A percentile compares a stretch with the other conserved stretches of the same genome.
Conservation (phyloP, 2,329 filamentous ascomycete species). For the Calonectria pteridis region DNA sequence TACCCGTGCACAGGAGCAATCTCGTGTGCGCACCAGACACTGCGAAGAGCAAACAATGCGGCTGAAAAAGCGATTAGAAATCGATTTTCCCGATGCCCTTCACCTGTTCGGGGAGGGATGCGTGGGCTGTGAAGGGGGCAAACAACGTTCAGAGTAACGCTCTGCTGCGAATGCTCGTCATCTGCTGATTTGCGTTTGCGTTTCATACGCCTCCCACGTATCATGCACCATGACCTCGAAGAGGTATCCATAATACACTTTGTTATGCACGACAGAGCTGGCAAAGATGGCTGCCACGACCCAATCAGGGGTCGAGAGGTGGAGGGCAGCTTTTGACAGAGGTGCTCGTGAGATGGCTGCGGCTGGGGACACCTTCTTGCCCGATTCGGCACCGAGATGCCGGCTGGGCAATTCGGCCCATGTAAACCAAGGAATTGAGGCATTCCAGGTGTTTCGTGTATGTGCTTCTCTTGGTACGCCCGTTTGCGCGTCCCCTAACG, state of each 20-base stretch:
- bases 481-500: background rate
- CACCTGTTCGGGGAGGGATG: background rate
- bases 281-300: slow-evolving; percentile 18
- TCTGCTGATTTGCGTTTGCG: slow-evolving; percentile 8
- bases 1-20: background rate
- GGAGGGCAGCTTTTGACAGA: background rate
- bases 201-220: slow-evolving; percentile 13
- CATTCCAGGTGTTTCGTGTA: slow-evolving; percentile 4
- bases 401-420: background rate
- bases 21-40: background rate
- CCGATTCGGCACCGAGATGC: slow-evolving; percentile 14
- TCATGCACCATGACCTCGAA: background rate
- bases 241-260: background rate
- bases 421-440: background rate
- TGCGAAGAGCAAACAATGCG: background rate
- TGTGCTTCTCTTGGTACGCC: background rate
- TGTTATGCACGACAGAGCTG: background rate
- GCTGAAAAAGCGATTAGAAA: slow-evolving; percentile 1
- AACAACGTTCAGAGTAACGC: background rate
- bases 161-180: background rate
- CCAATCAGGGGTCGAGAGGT: slow-evolving; percentile 13
- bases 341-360: background rate
- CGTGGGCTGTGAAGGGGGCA: slow-evolving; percentile 1
- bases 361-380: background rate
- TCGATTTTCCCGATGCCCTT: background rate